phyloP scores from a whole-genome alignment of 2,329 filamentous ascomycete species.

The Claviceps sp. region DNA sequence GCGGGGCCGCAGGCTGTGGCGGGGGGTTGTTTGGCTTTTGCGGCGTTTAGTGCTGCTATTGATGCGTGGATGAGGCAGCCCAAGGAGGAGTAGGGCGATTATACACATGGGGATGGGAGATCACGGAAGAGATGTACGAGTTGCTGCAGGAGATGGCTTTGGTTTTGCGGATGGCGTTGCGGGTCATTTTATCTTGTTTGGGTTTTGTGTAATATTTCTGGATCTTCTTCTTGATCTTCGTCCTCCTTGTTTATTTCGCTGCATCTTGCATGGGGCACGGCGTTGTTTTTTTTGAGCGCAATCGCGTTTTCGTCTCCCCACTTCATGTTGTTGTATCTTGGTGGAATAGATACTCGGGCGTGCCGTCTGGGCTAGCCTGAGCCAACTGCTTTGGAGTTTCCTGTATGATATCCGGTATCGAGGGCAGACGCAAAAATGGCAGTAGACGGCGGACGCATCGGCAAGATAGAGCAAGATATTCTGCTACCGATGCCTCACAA shows the following conservation, averaged over 20 bases:
- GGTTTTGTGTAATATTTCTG: background rate
- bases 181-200: no score
- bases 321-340: background rate
- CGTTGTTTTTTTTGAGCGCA: background rate
- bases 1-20: constrained; percentile 82
- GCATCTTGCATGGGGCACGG: background rate
- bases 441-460: no score
- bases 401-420: background rate
- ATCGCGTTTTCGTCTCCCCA: background rate
- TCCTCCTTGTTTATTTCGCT: no score
- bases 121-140: background rate
- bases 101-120: background rate
- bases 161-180: background rate
- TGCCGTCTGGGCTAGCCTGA: background rate
- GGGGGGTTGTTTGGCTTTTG: constrained; percentile 84
- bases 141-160: background rate
- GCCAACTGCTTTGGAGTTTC: background rate
- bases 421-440: no score
- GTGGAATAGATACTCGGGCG: background rate
- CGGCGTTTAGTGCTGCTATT: constrained; percentile 82
- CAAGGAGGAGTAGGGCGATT: constrained; percentile 35
- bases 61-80: constrained; percentile 83
- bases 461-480: no score
- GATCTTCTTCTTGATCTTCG: no score
- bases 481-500: no score